phyloP scores from a whole-genome alignment of 2,329 filamentous ascomycete genomes.

The Drechslerella stenobrocha region DNA sequence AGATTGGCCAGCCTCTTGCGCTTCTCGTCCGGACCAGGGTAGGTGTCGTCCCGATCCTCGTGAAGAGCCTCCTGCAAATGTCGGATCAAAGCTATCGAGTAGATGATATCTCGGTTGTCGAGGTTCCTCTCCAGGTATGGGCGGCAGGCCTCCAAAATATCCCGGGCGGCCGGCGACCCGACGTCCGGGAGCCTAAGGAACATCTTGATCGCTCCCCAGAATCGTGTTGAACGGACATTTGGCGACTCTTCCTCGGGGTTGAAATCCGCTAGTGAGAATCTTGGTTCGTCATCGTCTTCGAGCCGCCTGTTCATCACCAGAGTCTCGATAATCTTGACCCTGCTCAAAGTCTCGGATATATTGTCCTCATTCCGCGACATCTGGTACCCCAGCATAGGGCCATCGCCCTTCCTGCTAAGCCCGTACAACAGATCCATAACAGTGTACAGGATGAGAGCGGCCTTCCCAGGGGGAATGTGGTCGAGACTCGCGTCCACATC shows the following conservation, averaged over 20 bases:
- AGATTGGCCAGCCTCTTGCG: constrained; percentile 17
- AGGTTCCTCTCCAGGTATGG: constrained; percentile 28
- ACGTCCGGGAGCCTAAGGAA: constrained; percentile 36
- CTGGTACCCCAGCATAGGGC: constrained; percentile 52
- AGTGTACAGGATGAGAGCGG: constrained; percentile 51
- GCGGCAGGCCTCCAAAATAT: constrained; percentile 33
- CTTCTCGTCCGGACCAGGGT: constrained; percentile 29
- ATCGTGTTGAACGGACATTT: constrained; percentile 26
- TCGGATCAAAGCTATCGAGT: constrained; percentile 32
- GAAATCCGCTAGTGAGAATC: constrained; percentile 25
- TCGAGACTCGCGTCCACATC: constrained; percentile 49
- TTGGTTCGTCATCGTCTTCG: constrained; percentile 63
- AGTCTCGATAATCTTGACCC: constrained; percentile 74
- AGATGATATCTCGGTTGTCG: constrained; percentile 44
- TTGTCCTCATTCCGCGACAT: constrained; percentile 61
- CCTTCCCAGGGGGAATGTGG: constrained; percentile 50
- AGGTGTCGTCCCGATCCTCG: constrained; percentile 31
- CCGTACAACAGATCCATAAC: constrained; percentile 53
- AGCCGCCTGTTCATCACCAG: constrained; percentile 74
- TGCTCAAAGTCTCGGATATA: constrained; percentile 66
- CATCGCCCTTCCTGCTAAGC: constrained; percentile 60
- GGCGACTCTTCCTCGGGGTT: constrained; percentile 36
- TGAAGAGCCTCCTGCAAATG: constrained; percentile 36
- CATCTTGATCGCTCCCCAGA: constrained; percentile 44
- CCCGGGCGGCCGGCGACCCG: constrained; percentile 32